Evolutionary conservation across 2,329 filamentous ascomycete species (phyloP).

Genomic region (Phyllosticta paracitricarpa): DNA sequence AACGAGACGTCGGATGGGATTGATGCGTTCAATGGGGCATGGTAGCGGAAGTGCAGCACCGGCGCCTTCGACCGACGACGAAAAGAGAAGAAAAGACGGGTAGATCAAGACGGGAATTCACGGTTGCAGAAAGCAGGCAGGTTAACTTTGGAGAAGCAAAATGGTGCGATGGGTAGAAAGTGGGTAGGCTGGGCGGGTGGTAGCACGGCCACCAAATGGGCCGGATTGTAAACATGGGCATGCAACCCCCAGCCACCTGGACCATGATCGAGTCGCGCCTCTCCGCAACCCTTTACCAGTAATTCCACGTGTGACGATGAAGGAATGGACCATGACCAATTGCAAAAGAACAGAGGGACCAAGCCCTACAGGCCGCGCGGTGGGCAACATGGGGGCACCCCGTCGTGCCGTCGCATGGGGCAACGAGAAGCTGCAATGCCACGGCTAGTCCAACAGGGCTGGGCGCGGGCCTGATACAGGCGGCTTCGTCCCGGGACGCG

Average conservation of each 20-base stretch:
- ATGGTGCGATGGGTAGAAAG: conserved; percentile 1
- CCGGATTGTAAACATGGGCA: conserved; percentile 9
- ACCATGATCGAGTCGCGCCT: not conserved
- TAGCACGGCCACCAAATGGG: conserved; percentile 2
- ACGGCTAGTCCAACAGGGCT: conserved; percentile 1
- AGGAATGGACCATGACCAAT: not conserved
- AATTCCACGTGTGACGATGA: conserved; percentile 1
- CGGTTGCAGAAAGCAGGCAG: not conserved
- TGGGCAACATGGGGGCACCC: conserved; percentile 8
- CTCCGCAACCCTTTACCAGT: not conserved
- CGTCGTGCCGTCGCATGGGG: conserved; percentile 4
- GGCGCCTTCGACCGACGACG: not conserved
- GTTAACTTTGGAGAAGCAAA: not conserved
- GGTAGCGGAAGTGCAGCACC: conserved; percentile 1
- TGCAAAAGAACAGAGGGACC: not conserved
- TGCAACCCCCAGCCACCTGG: not conserved
- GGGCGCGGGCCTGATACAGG: not conserved
- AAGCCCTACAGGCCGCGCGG: not conserved
- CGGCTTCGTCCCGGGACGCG: not conserved
- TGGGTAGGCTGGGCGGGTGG: conserved; percentile 1
- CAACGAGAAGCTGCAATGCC: conserved; percentile 1
- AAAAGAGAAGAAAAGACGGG: not conserved
- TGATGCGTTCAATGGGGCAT: conserved; percentile 6
- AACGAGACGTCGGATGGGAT: not conserved
- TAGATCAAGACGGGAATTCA: not conserved